A percentile compares a stretch with the other conserved stretches of the same genome.
Evolutionary conservation across 2,329 filamentous ascomycete genomes (phyloP).

Genomic region (Pleurostoma richardsiae): DNA sequence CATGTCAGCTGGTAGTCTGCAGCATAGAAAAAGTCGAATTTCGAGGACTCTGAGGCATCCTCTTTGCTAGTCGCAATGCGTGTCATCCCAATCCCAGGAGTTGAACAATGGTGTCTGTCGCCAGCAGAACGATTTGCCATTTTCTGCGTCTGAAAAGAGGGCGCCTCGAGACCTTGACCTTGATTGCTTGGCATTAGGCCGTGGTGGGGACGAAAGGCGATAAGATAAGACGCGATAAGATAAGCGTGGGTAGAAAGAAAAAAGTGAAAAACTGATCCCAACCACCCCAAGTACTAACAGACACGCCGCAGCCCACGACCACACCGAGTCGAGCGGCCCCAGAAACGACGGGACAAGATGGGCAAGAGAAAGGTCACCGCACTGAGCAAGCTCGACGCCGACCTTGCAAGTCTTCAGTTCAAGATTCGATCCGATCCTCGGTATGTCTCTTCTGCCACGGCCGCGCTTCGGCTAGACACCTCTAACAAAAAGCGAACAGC

Average conservation of each 20-base stretch:
- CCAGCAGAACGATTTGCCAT: too few species aligned
- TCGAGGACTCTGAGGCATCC: too few species aligned
- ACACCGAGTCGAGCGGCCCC: too few species aligned
- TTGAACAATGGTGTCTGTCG: too few species aligned
- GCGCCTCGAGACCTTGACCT: too few species aligned
- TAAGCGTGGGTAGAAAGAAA: neutral
- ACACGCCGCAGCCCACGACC: slow-evolving; percentile 10
- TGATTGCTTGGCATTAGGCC: too few species aligned
- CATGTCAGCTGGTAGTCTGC: too few species aligned
- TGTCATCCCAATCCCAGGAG: too few species aligned
- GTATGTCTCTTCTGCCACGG: neutral
- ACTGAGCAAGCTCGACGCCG: slow-evolving; percentile 91
- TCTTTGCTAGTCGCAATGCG: too few species aligned
- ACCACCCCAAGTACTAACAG: neutral
- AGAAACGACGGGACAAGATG: slow-evolving; percentile 41
- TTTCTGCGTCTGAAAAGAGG: too few species aligned
- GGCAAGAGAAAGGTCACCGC: slow-evolving; percentile 87
- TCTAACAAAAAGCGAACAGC: slow-evolving; percentile 28
- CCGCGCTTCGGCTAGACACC: slow-evolving; percentile 3
- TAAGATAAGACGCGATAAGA: neutral
- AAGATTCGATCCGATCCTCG: slow-evolving; percentile 83
- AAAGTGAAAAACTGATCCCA: neutral
- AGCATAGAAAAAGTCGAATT: too few species aligned
- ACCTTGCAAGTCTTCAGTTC: slow-evolving; percentile 83
- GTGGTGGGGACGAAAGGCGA: neutral